phyloP scores from a whole-genome alignment of 192 early-diverging fungal species.

The Phlyctochytrium planicorne region DNA sequence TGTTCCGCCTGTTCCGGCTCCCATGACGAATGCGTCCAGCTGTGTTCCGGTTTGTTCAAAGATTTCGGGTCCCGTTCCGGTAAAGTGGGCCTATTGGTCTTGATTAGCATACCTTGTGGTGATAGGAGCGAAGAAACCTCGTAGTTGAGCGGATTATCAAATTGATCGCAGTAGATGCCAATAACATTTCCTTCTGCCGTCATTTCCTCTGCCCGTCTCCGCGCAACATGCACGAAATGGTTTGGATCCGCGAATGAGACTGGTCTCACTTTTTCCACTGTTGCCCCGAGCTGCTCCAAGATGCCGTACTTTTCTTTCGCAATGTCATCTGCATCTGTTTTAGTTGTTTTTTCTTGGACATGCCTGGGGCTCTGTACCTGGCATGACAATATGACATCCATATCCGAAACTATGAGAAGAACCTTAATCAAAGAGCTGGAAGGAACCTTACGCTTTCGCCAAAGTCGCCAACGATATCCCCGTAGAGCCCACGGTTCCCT shows the following conservation, averaged over 20 bases:
- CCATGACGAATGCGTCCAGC: conserved; percentile 83
- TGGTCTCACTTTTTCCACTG: conserved; percentile 88
- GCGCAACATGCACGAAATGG: conserved; percentile 92
- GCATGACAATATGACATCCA: conserved; percentile 93
- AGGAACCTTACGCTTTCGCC: conserved; percentile 60
- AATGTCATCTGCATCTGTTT: conserved; percentile 65
- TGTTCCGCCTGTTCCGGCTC: conserved; percentile 80
- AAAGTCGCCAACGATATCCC: conserved; percentile 95
- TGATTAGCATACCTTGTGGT: background rate
- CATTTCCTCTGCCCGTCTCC: conserved; percentile 66
- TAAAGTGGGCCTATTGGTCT: conserved; percentile 72
- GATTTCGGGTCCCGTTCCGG: conserved; percentile 90
- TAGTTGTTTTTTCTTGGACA: background rate
- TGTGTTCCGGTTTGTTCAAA: conserved; percentile 65
- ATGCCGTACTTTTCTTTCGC: conserved; percentile 87
- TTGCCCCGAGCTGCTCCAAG: conserved; percentile 78
- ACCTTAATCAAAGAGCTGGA: background rate
- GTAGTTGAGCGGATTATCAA: conserved; percentile 87
- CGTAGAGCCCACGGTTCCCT: conserved; percentile 91
- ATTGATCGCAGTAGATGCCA: conserved; percentile 91
- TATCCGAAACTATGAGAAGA: conserved; percentile 61
- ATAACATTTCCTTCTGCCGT: conserved; percentile 37
- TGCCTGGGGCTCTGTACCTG: conserved; percentile 30
- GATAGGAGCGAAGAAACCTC: no score
- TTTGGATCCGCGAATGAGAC: conserved; percentile 86